Base-by-base conservation (phyloP, 176 grass and related monocot genomes). In the Bonia amplexicaulis region DNA sequence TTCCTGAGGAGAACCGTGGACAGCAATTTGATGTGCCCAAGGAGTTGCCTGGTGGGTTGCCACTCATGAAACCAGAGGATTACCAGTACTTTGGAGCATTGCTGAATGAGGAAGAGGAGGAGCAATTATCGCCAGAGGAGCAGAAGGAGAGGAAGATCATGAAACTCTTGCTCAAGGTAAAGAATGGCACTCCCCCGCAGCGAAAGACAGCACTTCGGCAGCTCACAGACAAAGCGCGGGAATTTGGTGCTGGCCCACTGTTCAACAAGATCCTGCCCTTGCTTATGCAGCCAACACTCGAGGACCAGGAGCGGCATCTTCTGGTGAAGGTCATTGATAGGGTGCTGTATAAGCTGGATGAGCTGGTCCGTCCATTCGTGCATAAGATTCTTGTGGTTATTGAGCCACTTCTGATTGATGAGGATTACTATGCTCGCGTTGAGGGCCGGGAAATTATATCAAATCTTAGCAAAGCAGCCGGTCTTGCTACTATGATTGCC, bases 381-480 rank as follows among this genome's bases (percentile, higher is more conserved):
- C 96, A 99, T 80, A 99, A 99, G 81, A 99, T 99, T 65, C 90
- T 99, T 45, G 93, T 99, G 63, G 96, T 99, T 82, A 99, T 99
- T 25, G 93, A 96, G 48, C 93, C 96, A 37, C 84, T 99, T 85
- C 71, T 99, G 58, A 99, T 99, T 85, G 96, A 96, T 85, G 96
- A 99, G 57, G 96, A 99, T 69, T 99, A 99, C 48, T 99, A 99
- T 89, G 96, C 96, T 80, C 96, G 96, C 82, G 93, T 99, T 74
- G 96, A 99, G 88, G 96, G 96, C 13, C 60, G 93, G 79, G 96
- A 99, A 26, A 99, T 99, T 3, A 99, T 99, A 12, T 96, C 96
- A 74, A 99, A 99, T 77, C 93, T 99, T 57, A 99, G 96, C 76
- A 99, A 99, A 92, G 96, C 96, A 58, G 96, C 96, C 61, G 93